Evolutionary conservation across 371 early-diverging fungal genomes (phyloP), one percentile per base, ranked within the genome.

Genomic region (Mucor velutinosus): DNA sequence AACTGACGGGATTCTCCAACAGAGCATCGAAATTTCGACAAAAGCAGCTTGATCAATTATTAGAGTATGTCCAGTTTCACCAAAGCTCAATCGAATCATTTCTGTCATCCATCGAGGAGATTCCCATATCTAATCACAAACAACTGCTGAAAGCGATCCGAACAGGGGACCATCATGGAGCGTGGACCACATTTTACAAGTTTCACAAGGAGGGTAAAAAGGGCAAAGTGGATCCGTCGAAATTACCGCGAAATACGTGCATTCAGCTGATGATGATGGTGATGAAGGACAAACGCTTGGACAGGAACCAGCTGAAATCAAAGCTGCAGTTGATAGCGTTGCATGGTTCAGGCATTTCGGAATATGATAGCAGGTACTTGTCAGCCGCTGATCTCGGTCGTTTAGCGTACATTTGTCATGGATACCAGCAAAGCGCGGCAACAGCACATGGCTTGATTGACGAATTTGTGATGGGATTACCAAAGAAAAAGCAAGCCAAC

Each of bases 101-200:
- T 43, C 35, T 77, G n/a, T 58, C 73, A 14, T 62, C 17, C 2
- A 68, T 70, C 30, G 32, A 71, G 27, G 66, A 63, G n/a, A 67
- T 76, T 15, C 77, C 77, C n/a, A 43, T 80, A 1, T 65, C 76
- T 11, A n/a, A 47, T 12, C 69, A 79, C 65, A 81, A 80, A 56
- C 49, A 70, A 14, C 55, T 80, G 14, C 37, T 65, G n/a, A 57
- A 59, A 27, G 70, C 72, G 10, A 69, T 80, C 15, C 62, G 65
- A 37, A 47, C 60, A 11, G 41, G 61, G 2, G 53, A 73, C 25
- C 37, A 30, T 1, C 58, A 58, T 14, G 30, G 47, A 7, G 76
- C 79, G 0, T 77, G 81, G 75, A 21, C 14, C 2, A 45, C 66
- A 2, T 83, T 76, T 59, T 69, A 57, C 35, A 60, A 66, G 6